Evolutionary conservation across 1,139 yeast species (phyloP), one percentile per base, ranked within the genome.

Genomic region (Yamadazyma epiphylla): DNA sequence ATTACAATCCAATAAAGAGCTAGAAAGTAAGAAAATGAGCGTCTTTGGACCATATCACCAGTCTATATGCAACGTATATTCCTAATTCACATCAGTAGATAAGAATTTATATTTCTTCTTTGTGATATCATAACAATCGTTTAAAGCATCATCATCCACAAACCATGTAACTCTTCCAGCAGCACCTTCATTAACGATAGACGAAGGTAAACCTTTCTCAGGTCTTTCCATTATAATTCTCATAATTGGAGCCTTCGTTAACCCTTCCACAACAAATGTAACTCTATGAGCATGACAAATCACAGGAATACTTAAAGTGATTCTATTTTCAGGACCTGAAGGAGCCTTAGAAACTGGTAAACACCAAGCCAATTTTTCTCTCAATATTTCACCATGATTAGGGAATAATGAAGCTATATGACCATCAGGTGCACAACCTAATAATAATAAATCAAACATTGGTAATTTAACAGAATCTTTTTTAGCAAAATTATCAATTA

Each of bases 371-470:
- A 85, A 73, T 46, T 83, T 77, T 54, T 91, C 98, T 49, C 97
- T 74, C 43, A 91, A 68, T 34, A 84, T 80, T 43, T 86, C 94
- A 16, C 74, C 74, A 52, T 86, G 94, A 51, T 84, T 83, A 12
- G 98, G 98, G 67, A 91, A 91, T 37, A 91, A 72, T 15, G 96
- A 87, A 32, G 97, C 96, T 48, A 89, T 86, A 55, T 91, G 98
- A 16, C 98, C 98, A 56, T 91, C 98, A 3, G 98, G 98, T 0
- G 98, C 98, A 68, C 97, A 89, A 13, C 98, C 98, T 39, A 91
- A 70, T 42, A 91, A 65, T 41, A 91, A 73, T 38, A 91, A 64
- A 58, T 91, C 98, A 63, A 91, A 91, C 77, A 86, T 80, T 36
- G 98, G 98, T 41, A 89, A 70, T 58, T 89, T 88, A 37, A 91